Evolutionary conservation across 202 grass and related monocot species (phyloP).

Genomic region (Alloteropsis angusta): DNA sequence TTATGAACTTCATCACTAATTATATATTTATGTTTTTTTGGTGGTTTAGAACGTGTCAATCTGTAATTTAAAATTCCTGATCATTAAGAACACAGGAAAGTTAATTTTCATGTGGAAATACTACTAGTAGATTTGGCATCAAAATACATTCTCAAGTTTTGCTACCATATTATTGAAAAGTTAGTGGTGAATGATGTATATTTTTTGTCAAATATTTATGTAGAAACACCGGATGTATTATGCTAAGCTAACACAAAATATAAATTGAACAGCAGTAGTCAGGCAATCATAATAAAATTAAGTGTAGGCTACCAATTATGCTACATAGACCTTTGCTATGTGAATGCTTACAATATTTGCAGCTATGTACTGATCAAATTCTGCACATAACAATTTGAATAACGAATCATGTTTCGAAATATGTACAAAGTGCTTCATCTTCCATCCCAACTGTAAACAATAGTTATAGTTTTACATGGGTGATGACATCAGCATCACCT

Average conservation of each 20-base stretch:
- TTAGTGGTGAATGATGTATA: neutral
- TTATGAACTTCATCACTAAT: neutral
- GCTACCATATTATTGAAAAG: neutral
- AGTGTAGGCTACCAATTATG: neutral
- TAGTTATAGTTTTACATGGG: neutral
- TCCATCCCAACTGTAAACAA: neutral
- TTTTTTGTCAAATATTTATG: neutral
- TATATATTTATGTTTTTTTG: neutral
- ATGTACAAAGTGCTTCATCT: neutral
- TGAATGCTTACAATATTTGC: neutral
- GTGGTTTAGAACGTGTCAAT: neutral
- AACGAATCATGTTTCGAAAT: constrained; percentile 17
- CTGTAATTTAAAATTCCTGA: neutral
- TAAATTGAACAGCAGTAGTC: neutral
- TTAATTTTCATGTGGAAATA: neutral
- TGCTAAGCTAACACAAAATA: neutral
- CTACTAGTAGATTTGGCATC: neutral
- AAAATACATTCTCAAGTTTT: neutral
- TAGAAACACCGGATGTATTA: neutral
- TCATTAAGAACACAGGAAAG: neutral
- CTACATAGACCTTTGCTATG: constrained; percentile 3
- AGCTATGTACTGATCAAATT: neutral
- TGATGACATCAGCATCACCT: neutral
- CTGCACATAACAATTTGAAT: neutral
- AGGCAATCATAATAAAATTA: constrained; percentile 3